These are phyloP conservation scores for Torulaspora gathmanii DNA, from an alignment of 805 yeast species.

Conservation along the genomic window DNA sequence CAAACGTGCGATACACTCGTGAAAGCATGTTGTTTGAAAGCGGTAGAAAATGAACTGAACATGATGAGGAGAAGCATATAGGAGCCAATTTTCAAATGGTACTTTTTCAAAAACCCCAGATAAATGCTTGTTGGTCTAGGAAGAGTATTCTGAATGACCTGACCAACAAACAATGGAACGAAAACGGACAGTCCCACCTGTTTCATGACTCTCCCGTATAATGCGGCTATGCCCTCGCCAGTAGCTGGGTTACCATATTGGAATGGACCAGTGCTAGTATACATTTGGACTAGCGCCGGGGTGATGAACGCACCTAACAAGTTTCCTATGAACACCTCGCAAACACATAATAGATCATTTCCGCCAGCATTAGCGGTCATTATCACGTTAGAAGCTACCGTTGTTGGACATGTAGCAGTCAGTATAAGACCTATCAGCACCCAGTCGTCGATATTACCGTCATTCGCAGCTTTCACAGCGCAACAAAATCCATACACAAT, in stretches of 20 bases:
- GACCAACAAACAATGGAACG: constrained; percentile 86
- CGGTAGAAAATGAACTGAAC: constrained; percentile 79
- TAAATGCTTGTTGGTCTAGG: constrained; percentile 43
- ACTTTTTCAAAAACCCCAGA: constrained; percentile 22
- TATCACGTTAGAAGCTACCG: constrained; percentile 86
- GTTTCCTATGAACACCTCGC: constrained; percentile 85
- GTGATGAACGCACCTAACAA: constrained; percentile 81
- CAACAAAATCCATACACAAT: constrained; percentile 68
- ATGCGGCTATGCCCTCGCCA: constrained; percentile 45
- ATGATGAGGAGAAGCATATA: constrained; percentile 73
- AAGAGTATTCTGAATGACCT: constrained; percentile 64
- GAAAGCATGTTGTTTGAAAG: constrained; percentile 79
- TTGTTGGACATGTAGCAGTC: constrained; percentile 85
- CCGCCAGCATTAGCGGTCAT: constrained; percentile 88
- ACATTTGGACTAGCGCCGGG: constrained; percentile 79
- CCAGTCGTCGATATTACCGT: constrained; percentile 65
- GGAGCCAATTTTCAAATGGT: constrained; percentile 59
- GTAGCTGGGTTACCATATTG: constrained; percentile 75
- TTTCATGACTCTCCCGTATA: constrained; percentile 76
- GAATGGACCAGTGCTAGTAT: constrained; percentile 51
- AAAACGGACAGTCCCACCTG: constrained; percentile 82
- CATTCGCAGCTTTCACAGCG: constrained; percentile 57
- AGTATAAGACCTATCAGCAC: constrained; percentile 75
- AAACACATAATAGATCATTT: constrained; percentile 67
- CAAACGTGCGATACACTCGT: constrained; percentile 62